Conservation (phyloP, 768 basidiomycete genomes). For the Roridomyces roridus region DNA sequence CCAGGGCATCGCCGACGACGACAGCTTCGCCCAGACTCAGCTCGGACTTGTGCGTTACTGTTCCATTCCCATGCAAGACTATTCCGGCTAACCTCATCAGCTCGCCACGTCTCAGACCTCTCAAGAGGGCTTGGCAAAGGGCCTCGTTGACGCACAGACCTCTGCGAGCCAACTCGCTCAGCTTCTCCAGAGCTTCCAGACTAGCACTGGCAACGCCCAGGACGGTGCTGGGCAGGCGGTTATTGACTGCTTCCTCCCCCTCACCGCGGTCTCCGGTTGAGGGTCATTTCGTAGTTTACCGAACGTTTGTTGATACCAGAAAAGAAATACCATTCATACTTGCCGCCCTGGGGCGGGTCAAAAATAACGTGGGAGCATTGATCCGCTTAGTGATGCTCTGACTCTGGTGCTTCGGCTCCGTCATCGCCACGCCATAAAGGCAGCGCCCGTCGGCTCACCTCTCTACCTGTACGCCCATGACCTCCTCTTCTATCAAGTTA, state of each 20-base stretch:
- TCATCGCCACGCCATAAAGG: neutral
- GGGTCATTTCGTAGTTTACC: neutral
- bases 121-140: neutral
- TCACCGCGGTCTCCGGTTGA: constrained; percentile 20
- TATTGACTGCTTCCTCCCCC: constrained; percentile 24
- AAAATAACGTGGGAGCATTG: neutral
- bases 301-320: constrained; percentile 12
- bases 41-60: constrained; percentile 17
- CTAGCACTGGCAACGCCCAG: constrained; percentile 14
- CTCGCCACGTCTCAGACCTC: constrained; percentile 4
- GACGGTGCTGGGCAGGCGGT: constrained; percentile 17
- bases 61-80: neutral
- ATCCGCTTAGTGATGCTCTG: too few relatives aligned
- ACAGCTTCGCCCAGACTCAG: constrained; percentile 22
- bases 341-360: constrained; percentile 10
- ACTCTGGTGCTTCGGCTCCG: neutral
- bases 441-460: neutral
- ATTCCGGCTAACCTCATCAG: neutral
- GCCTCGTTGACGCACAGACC: constrained; percentile 9
- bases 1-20: constrained; percentile 18
- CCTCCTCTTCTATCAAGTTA: constrained; percentile 14
- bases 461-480: neutral
- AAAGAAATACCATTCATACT: constrained; percentile 4
- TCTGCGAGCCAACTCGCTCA: constrained; percentile 2
- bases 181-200: constrained; percentile 8